phyloP scores from a whole-genome alignment of 2,329 filamentous ascomycete species.

The Fusarium stilboides region DNA sequence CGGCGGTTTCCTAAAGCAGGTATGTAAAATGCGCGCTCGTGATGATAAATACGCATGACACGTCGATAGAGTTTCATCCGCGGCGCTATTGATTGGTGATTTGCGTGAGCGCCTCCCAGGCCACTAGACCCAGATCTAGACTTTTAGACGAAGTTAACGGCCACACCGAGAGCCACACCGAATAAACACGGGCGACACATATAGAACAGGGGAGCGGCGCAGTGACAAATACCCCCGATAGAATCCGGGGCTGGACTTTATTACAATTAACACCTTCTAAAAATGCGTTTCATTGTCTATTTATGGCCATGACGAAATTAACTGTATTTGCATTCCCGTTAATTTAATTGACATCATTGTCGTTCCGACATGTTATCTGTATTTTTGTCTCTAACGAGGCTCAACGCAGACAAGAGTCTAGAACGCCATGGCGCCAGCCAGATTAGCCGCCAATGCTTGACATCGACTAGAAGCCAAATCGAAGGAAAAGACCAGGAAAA shows the following conservation, averaged over 20 bases:
- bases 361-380: neutral
- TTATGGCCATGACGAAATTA: neutral
- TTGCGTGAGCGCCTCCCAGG: neutral
- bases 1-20: neutral
- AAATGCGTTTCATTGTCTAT: neutral
- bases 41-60: conserved; percentile 11
- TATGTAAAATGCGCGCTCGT: conserved; percentile 18
- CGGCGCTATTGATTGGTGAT: conserved; percentile 15
- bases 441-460: neutral
- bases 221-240: conserved; percentile 11
- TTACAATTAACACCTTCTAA: neutral
- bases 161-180: neutral
- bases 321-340: neutral
- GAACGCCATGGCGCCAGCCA: conserved; percentile 5
- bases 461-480: neutral
- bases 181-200: neutral
- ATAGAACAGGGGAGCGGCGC: neutral
- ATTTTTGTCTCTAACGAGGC: neutral
- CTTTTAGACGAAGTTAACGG: neutral
- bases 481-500: neutral
- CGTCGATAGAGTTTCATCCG: neutral
- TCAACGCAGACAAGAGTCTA: neutral
- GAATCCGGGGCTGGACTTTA: neutral
- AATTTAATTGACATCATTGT: neutral
- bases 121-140: conserved; percentile 11